Conservation (phyloP, 2,329 filamentous ascomycete species). For the Conoideocrella luteorostrata region DNA sequence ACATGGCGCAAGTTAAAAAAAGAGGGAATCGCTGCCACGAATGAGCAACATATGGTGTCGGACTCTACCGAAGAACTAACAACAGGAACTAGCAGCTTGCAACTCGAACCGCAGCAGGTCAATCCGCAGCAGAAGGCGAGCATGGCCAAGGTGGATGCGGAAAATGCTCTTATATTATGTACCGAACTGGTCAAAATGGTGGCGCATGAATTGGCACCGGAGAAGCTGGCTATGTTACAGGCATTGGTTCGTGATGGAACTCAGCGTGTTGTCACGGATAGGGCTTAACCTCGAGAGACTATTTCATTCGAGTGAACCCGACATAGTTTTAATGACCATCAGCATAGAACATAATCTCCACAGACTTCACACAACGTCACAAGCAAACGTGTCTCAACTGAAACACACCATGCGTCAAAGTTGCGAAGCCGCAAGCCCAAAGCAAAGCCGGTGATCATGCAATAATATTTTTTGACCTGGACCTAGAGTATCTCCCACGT, state of each 20-base stretch:
- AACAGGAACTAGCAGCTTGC: constrained; percentile 20
- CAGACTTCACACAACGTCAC: too few relatives aligned
- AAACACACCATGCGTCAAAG: background rate
- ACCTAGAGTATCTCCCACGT: constrained; percentile 33
- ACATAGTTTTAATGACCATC: too few relatives aligned
- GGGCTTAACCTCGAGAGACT: too few relatives aligned
- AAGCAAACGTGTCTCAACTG: background rate
- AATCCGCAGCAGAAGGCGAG: constrained; percentile 36
- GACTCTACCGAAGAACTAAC: constrained; percentile 17
- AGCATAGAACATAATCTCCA: too few relatives aligned
- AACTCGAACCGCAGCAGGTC: constrained; percentile 41
- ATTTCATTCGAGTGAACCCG: too few relatives aligned
- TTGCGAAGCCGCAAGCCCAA: constrained; percentile 16
- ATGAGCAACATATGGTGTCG: constrained; percentile 13
- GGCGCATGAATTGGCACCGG: constrained; percentile 32
- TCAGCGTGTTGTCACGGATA: constrained; percentile 30
- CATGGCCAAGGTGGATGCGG: constrained; percentile 48
- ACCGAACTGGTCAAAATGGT: constrained; percentile 45
- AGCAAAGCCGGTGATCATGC: constrained; percentile 33
- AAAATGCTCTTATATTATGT: constrained; percentile 55
- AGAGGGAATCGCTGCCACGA: constrained; percentile 5
- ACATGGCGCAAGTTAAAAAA: constrained; percentile 31
- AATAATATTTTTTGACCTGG: constrained; percentile 35
- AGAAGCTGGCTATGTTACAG: constrained; percentile 36
- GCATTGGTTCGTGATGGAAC: constrained; percentile 45